Conservation (phyloP, 106 monocot genomes). For the Apostasia ramifera region DNA sequence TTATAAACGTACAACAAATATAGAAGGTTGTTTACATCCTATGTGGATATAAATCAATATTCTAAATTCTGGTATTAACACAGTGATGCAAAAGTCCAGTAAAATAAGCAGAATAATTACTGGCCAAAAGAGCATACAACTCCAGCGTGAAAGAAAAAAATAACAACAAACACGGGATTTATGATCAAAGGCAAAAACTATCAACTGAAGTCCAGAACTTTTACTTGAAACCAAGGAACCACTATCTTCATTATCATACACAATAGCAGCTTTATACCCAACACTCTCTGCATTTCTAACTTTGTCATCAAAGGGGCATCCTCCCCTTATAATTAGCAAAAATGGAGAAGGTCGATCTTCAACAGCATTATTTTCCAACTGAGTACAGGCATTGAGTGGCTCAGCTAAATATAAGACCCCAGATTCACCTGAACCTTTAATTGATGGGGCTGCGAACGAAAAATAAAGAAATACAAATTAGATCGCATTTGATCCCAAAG, state of each 20-base stretch:
- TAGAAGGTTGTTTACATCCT: too few relatives aligned
- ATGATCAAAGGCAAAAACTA: too few relatives aligned
- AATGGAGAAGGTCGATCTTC: constrained; percentile 44
- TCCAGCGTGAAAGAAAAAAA: too few relatives aligned
- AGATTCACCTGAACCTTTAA: constrained; percentile 67
- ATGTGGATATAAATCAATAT: too few relatives aligned
- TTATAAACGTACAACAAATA: too few relatives aligned
- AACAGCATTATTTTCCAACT: constrained; percentile 37
- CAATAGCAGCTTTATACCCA: constrained; percentile 76
- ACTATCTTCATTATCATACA: constrained; percentile 67
- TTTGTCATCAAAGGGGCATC: constrained; percentile 83
- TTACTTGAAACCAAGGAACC: constrained; percentile 63
- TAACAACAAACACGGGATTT: too few relatives aligned
- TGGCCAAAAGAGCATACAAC: too few relatives aligned
- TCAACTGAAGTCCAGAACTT: constrained; percentile 1
- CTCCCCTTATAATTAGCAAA: constrained; percentile 75
- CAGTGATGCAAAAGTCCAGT: too few relatives aligned
- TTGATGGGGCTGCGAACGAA: constrained; percentile 54
- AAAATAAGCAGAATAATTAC: too few relatives aligned
- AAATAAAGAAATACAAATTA: constrained; percentile 3
- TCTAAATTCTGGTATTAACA: too few relatives aligned
- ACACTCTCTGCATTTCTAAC: constrained; percentile 75
- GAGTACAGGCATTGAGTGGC: constrained; percentile 79
- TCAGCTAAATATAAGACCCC: constrained; percentile 60
- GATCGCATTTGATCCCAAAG: too few relatives aligned